These are phyloP conservation scores for Heterobasidion annosum DNA, from an alignment of 1,284 basidiomycete genomes.

Conservation along the genomic window DNA sequence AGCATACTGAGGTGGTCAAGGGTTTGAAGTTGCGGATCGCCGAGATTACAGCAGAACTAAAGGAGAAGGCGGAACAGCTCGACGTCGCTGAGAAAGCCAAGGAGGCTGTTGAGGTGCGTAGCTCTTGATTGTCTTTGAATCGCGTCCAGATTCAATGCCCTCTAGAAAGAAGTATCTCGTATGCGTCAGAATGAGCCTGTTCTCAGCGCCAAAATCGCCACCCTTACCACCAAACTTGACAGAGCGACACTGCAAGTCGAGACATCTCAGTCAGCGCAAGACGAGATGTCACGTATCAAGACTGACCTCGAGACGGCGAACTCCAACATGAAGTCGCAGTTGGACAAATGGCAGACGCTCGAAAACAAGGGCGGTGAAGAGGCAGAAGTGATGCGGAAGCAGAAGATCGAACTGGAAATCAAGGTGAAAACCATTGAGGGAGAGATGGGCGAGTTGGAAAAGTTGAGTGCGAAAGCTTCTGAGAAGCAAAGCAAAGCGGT, in stretches of 20 bases:
- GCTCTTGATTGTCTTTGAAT: neutral
- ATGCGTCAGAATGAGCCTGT: conserved; percentile 39
- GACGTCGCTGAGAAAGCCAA: conserved; percentile 28
- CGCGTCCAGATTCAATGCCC: neutral
- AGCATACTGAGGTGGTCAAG: conserved; percentile 26
- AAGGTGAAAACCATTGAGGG: conserved; percentile 20
- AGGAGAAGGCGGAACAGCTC: conserved; percentile 26
- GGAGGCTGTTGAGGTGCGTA: conserved; percentile 33
- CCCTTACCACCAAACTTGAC: conserved; percentile 41
- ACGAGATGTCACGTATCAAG: conserved; percentile 44
- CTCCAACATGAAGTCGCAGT: conserved; percentile 47
- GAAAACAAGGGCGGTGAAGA: conserved; percentile 57
- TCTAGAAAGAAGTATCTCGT: conserved; percentile 16
- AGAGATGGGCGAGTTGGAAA: neutral
- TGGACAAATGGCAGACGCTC: conserved; percentile 58
- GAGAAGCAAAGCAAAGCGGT: conserved; percentile 33
- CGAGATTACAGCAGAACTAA: conserved; percentile 26
- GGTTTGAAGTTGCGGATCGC: conserved; percentile 20
- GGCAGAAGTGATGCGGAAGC: conserved; percentile 43
- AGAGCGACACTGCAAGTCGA: conserved; percentile 50
- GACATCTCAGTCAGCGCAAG: conserved; percentile 38
- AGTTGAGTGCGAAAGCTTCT: neutral
- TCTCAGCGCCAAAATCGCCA: conserved; percentile 34
- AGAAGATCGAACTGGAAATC: conserved; percentile 46
- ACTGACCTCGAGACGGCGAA: conserved; percentile 48